Conservation (phyloP, 2,329 filamentous ascomycete species). For the Talaromyces rugulosus region DNA sequence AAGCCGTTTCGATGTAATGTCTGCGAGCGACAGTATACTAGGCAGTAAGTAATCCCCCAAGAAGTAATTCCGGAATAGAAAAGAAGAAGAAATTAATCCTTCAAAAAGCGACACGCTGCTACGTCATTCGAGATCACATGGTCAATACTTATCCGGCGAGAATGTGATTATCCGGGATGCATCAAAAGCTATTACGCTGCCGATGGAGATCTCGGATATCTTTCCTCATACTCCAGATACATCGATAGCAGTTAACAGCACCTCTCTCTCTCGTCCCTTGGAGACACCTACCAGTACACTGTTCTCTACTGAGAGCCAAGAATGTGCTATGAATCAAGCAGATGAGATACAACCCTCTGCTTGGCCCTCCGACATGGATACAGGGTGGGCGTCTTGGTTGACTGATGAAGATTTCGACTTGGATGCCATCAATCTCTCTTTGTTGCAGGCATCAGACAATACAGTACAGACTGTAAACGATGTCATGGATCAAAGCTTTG, state of each 20-base stretch:
- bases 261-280: neutral
- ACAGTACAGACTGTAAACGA: neutral
- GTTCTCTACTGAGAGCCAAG: neutral
- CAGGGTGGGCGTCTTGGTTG: neutral
- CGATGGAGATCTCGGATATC: neutral
- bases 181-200: neutral
- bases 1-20: constrained; percentile 24
- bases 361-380: neutral
- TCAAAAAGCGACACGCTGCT: neutral
- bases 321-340: neutral
- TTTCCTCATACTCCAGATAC: neutral
- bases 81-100: neutral
- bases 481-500: neutral
- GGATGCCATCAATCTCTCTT: neutral
- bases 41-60: constrained; percentile 20
- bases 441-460: neutral
- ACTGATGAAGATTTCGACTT: neutral
- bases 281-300: neutral
- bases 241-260: neutral
- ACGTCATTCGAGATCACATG: neutral
- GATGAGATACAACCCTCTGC: neutral
- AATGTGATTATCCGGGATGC: neutral
- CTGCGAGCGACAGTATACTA: constrained; percentile 21
- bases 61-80: neutral
- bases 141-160: neutral